Evolutionary conservation across 2,329 filamentous ascomycete genomes (phyloP).

Genomic region (Knoxdaviesia capensis): DNA sequence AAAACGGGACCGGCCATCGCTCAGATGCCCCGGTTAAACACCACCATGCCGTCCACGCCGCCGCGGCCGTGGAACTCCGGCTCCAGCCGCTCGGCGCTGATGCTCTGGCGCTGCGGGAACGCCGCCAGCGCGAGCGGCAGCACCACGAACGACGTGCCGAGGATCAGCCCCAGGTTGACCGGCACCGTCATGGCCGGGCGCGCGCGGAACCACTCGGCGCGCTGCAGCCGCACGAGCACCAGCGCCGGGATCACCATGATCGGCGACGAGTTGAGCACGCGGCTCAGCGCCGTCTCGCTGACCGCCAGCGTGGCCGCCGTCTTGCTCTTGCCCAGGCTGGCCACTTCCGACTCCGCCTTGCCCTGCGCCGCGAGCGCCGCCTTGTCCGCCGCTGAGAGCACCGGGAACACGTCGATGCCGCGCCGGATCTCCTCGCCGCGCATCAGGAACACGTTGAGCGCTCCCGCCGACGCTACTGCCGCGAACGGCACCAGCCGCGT

Average conservation of each 20-base stretch:
- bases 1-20: too few relatives aligned
- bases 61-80: slow-evolving; percentile 69
- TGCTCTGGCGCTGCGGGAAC: slow-evolving; percentile 78
- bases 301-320: slow-evolving; percentile 80
- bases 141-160: slow-evolving; percentile 71
- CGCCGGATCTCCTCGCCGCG: slow-evolving; percentile 83
- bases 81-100: slow-evolving; percentile 58
- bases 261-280: slow-evolving; percentile 83
- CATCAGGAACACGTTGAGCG: slow-evolving; percentile 94
- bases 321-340: slow-evolving; percentile 66
- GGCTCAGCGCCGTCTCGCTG: slow-evolving; percentile 74
- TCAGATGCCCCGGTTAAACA: slow-evolving; percentile 88
- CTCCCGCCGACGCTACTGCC: slow-evolving; percentile 78
- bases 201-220: slow-evolving; percentile 59
- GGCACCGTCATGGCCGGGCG: slow-evolving; percentile 55
- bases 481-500: slow-evolving; percentile 87
- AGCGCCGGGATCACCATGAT: slow-evolving; percentile 94
- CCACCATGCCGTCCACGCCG: slow-evolving; percentile 64
- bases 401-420: slow-evolving; percentile 83
- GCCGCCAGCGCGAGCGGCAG: slow-evolving; percentile 76
- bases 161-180: slow-evolving; percentile 71
- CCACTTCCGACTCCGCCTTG: slow-evolving; percentile 41
- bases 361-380: slow-evolving; percentile 32
- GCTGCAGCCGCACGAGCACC: slow-evolving; percentile 66
- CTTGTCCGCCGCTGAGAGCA: slow-evolving; percentile 52